Base-by-base conservation (phyloP, 129 eudicot species). In the Ambrosia artemisiifolia region DNA sequence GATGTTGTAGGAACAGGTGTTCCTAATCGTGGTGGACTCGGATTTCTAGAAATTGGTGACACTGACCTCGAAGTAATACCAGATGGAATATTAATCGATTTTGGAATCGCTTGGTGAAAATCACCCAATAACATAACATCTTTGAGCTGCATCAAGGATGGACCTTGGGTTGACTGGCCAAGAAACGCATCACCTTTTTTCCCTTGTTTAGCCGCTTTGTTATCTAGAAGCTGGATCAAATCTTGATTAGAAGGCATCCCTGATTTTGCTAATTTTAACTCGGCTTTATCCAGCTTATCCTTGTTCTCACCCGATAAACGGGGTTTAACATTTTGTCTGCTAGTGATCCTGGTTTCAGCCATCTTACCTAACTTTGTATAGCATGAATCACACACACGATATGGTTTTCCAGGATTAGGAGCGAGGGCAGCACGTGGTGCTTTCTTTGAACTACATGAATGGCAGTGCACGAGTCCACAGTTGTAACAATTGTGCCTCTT, bases 1-100 rank as follows among this genome's bases (percentile, higher is more conserved):
- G 96, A 68, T 12, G 92, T 93, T 56, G 98, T 93, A 24, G 98
- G 98, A 68, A 93, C 88, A 42, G 98, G 98, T 9, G 98, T 93
- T 44, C 92, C 95, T 1, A 95, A 90, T 44, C 95, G 89, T 11
- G 98, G 98, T 30, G 98, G 98, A 54, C 96, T 93, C 3, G 96
- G 71, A 60, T 83, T 89, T 64, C 95, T 82, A 0, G 98, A 93
- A 68, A 89, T 90, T 19, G 98, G 98, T 28, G 98, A 93, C 64
- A 93, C 96, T 3, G 98, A 79, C 56, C 98, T 81, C 0, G 96
- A 89, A 79, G 50, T 46, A 46, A 11, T 3, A 46, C 50, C 50
- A 2, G 50, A 46, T n/a, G 81, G 83, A 36, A 85, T 65, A 53
- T 70, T 64, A 76, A 78, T 76, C 3, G 96, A 90, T 64, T 75